Conservation (phyloP, 2,329 filamentous ascomycete genomes). For the Nectriaceae sp. region DNA sequence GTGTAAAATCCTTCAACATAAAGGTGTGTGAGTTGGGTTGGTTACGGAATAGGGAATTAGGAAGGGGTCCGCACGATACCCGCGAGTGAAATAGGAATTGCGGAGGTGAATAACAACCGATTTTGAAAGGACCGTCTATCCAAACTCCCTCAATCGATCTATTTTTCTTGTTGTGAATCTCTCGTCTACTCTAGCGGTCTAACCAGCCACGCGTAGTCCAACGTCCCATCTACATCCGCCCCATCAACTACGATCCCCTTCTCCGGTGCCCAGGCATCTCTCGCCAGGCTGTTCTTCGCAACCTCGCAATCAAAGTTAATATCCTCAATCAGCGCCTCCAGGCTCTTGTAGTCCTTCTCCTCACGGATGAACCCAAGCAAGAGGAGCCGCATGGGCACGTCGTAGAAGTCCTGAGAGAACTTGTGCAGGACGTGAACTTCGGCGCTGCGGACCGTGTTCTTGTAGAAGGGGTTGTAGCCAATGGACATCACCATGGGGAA, state of each 20-base stretch:
- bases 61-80: slow-evolving; percentile 26
- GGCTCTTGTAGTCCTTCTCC: slow-evolving; percentile 83
- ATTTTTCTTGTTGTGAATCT: background rate
- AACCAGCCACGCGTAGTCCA: slow-evolving; percentile 44
- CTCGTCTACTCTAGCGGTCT: slow-evolving; percentile 26
- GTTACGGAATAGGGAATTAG: slow-evolving; percentile 1
- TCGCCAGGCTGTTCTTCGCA: slow-evolving; percentile 68
- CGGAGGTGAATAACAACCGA: slow-evolving; percentile 17
- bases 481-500: slow-evolving; percentile 93
- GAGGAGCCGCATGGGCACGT: slow-evolving; percentile 72
- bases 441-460: slow-evolving; percentile 82
- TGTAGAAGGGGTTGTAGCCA: slow-evolving; percentile 97
- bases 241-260: slow-evolving; percentile 36
- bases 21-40: background rate
- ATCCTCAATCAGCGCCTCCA: slow-evolving; percentile 83
- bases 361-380: slow-evolving; percentile 87
- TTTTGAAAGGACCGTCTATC: slow-evolving; percentile 13
- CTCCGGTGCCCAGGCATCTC: slow-evolving; percentile 60
- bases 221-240: slow-evolving; percentile 28
- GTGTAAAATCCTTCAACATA: too few relatives aligned
- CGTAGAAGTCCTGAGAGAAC: slow-evolving; percentile 85
- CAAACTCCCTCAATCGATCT: slow-evolving; percentile 19
- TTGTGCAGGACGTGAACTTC: slow-evolving; percentile 86
- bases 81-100: slow-evolving; percentile 14
- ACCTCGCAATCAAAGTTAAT: slow-evolving; percentile 89